Evolutionary conservation across 495 filamentous ascomycete genomes (phyloP), one percentile per base, ranked within the genome.

Genomic region (Platismatia glauca): DNA sequence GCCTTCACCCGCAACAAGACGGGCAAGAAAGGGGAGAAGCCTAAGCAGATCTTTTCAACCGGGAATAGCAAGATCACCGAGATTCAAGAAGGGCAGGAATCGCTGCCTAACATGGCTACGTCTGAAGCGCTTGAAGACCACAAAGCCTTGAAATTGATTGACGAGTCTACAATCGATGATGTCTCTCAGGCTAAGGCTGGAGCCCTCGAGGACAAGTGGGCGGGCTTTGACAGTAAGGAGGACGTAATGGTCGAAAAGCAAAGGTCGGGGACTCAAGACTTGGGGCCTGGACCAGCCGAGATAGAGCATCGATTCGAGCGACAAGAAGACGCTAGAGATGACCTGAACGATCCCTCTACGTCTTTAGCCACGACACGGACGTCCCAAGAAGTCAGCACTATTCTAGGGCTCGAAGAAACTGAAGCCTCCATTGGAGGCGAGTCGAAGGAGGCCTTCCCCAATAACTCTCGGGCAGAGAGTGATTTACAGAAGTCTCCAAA

Each of bases 1-100:
- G n/a, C 7, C 16, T 72, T 70, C 66, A 65, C 67, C 38, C 70
- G 64, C 66, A 71, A 70, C 57, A 73, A 67, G 57, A 68, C 68
- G 58, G 58, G 60, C 61, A 67, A 59, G 43, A 71, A 71, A 55
- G 41, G 27, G 2, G 58, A 64, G 43, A 44, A 57, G 43, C 12
- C 39, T 53, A 65, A 38, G 46, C 37, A 37, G 35, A 27, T 22
- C 24, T 6, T 3, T 12, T 41, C 58, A 15, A 9, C 12, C 15
- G 60, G 34, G 8, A 33, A n/a, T 29, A 38, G 38, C 29, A 37
- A 22, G 15, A 31, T 9, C 22, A 15, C 20, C 7, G 41, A 58
- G 29, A 38, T 38, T 13, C 33, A 50, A 29, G 55, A 44, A 22
- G 31, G 34, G 13, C 41, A 33, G 16, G 27, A 34, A 4, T 56